These are phyloP conservation scores for Cicer judaicum DNA, from an alignment of 306 rosid species.

Conservation along the genomic window DNA sequence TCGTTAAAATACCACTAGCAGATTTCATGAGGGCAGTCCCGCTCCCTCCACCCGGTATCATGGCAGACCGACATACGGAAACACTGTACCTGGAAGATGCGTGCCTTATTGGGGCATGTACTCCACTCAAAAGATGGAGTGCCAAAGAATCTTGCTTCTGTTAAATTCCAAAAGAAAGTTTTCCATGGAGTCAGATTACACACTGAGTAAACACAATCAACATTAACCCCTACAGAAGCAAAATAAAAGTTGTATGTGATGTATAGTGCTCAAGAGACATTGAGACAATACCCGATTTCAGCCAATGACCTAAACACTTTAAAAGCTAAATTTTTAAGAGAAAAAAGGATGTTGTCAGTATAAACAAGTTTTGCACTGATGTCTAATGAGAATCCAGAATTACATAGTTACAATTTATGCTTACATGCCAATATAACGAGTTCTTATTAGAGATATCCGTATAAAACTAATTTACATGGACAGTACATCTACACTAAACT, in stretches of 20 bases:
- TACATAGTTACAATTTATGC: no score
- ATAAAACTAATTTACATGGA: no score
- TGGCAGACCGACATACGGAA: conserved; percentile 74
- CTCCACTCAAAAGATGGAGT: conserved; percentile 61
- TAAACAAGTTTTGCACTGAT: no score
- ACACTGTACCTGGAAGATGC: conserved; percentile 68
- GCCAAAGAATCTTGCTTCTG: conserved; percentile 68
- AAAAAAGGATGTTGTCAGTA: no score
- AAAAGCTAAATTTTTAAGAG: background rate
- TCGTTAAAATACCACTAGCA: conserved; percentile 66
- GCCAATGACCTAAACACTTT: background rate
- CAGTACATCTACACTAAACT: no score
- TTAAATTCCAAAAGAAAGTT: conserved; percentile 51
- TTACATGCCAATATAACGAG: no score
- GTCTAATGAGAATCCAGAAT: no score
- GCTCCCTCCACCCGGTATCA: conserved; percentile 73
- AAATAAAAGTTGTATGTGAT: conserved; percentile 1
- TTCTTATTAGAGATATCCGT: no score
- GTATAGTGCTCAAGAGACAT: background rate
- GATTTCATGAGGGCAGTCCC: conserved; percentile 68
- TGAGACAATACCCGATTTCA: conserved; percentile 9
- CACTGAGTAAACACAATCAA: conserved; percentile 33
- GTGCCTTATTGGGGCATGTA: conserved; percentile 59
- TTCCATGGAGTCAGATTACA: conserved; percentile 36
- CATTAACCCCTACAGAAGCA: conserved; percentile 16